Percentiles rank a stretch among this genome's conserved stretches.
These are phyloP conservation scores for Hansenula sp. DNA, from an alignment of 1,139 yeast genomes.

Conservation along the genomic window DNA sequence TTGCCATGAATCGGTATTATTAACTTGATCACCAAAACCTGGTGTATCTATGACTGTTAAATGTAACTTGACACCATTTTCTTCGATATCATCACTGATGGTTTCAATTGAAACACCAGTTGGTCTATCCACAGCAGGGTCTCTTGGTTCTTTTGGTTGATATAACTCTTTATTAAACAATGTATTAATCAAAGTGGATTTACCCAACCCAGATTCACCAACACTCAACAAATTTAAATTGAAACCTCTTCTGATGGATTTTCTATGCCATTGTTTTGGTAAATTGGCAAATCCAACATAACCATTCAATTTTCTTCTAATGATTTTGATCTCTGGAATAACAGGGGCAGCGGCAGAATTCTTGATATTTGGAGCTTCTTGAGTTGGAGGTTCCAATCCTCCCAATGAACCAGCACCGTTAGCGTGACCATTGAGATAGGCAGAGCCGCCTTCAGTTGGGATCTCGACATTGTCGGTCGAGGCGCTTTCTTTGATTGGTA, in stretches of 20 bases:
- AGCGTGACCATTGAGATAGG: background rate
- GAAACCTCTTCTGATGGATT: slow-evolving; percentile 93
- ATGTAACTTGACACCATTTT: slow-evolving; percentile 86
- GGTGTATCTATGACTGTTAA: slow-evolving; percentile 87
- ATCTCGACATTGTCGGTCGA: background rate
- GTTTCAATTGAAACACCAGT: slow-evolving; percentile 59
- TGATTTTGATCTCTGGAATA: slow-evolving; percentile 43
- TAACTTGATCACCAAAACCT: slow-evolving; percentile 90
- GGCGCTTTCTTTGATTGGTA: slow-evolving; percentile 1
- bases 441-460: background rate
- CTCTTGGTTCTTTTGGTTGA: slow-evolving; percentile 30
- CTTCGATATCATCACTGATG: slow-evolving; percentile 74
- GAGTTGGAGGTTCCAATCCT: slow-evolving; percentile 3
- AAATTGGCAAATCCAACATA: slow-evolving; percentile 97
- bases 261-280: slow-evolving; percentile 99
- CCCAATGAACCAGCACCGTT: background rate
- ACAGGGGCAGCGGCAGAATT: slow-evolving; percentile 1
- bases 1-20: slow-evolving; percentile 87
- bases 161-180: slow-evolving; percentile 79
- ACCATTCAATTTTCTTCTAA: slow-evolving; percentile 81
- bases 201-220: slow-evolving; percentile 92
- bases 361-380: slow-evolving; percentile 3
- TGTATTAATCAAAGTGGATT: slow-evolving; percentile 88
- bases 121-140: slow-evolving; percentile 22
- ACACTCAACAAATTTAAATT: slow-evolving; percentile 83